These are phyloP conservation scores for Leccinum fuscescens DNA, from an alignment of 1,284 basidiomycete genomes.

Conservation along the genomic window DNA sequence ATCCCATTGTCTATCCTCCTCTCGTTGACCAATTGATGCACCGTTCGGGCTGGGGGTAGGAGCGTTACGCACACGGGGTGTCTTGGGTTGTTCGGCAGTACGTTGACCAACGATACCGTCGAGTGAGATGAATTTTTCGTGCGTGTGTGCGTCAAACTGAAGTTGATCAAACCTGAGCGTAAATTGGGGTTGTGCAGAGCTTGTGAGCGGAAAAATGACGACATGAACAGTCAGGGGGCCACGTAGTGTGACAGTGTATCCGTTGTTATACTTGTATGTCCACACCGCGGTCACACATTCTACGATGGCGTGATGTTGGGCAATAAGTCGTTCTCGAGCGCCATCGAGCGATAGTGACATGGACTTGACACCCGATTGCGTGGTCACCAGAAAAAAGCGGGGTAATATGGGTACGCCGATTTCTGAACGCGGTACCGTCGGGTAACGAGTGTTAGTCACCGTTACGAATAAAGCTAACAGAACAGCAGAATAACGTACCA, in stretches of 20 bases:
- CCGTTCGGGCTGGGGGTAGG: constrained; percentile 42
- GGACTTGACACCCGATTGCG: constrained; percentile 74
- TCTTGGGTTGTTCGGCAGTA: constrained; percentile 40
- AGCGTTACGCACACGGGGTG: constrained; percentile 38
- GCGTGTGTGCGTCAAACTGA: constrained; percentile 62
- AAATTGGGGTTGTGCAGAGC: constrained; percentile 24
- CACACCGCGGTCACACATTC: constrained; percentile 69
- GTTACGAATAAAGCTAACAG: constrained; percentile 1
- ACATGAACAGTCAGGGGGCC: constrained; percentile 68
- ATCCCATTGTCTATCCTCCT: constrained; percentile 59
- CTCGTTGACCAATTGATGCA: constrained; percentile 26
- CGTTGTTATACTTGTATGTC: constrained; percentile 74
- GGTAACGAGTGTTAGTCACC: constrained; percentile 13
- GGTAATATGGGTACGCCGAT: constrained; percentile 73
- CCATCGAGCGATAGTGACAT: constrained; percentile 73
- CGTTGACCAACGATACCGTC: constrained; percentile 56
- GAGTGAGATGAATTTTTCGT: constrained; percentile 67
- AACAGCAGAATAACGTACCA: constrained; percentile 45
- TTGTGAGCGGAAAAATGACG: constrained; percentile 37
- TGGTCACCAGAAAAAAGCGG: constrained; percentile 79
- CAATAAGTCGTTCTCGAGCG: constrained; percentile 57
- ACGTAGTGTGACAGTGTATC: constrained; percentile 69
- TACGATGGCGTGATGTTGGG: constrained; percentile 52
- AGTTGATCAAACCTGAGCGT: constrained; percentile 65
- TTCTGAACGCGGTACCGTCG: constrained; percentile 43